phyloP scores from a whole-genome alignment of 2,329 filamentous ascomycete species.

The Hysterium pulicare region DNA sequence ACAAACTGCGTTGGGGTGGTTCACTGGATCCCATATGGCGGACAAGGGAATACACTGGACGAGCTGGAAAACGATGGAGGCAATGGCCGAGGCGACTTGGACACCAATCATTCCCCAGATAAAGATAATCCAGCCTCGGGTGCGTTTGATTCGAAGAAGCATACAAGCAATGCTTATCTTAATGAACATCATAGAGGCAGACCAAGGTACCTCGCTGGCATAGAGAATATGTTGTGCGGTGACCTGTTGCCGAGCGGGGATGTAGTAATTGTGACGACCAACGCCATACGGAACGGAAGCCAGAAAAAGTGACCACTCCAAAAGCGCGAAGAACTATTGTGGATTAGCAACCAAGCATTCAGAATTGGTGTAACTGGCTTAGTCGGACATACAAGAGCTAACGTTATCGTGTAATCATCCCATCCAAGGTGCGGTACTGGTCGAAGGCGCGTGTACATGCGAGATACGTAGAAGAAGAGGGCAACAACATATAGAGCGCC shows the following conservation, averaged over 20 bases:
- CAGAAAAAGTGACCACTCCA: slow-evolving; percentile 13
- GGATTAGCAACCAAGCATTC: too few relatives aligned
- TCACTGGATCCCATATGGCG: slow-evolving; percentile 14
- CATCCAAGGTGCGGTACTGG: slow-evolving; percentile 9
- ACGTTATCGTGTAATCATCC: slow-evolving; percentile 15
- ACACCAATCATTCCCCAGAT: slow-evolving; percentile 20
- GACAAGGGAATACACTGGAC: slow-evolving; percentile 18
- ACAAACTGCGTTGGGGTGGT: slow-evolving; percentile 11
- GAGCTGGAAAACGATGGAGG: slow-evolving; percentile 15
- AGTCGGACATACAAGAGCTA: slow-evolving; percentile 12
- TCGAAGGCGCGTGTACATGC: slow-evolving; percentile 11
- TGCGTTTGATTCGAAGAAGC: slow-evolving; percentile 20
- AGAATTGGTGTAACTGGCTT: too few relatives aligned
- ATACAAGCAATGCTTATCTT: slow-evolving; percentile 17
- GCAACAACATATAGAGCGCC: slow-evolving; percentile 10
- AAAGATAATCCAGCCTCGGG: slow-evolving; percentile 12
- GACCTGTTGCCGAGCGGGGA: not conserved
- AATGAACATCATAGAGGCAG: not conserved
- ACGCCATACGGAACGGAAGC: slow-evolving; percentile 7
- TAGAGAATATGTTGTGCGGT: slow-evolving; percentile 11
- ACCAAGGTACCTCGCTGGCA: slow-evolving; percentile 7
- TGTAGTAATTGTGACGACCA: slow-evolving; percentile 8
- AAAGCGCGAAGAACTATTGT: slow-evolving; percentile 9
- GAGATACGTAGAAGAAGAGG: slow-evolving; percentile 7
- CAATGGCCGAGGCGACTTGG: slow-evolving; percentile 16